These are phyloP conservation scores for Colletotrichum viniferum DNA, from an alignment of 2,329 filamentous ascomycete species.

Conservation along the genomic window DNA sequence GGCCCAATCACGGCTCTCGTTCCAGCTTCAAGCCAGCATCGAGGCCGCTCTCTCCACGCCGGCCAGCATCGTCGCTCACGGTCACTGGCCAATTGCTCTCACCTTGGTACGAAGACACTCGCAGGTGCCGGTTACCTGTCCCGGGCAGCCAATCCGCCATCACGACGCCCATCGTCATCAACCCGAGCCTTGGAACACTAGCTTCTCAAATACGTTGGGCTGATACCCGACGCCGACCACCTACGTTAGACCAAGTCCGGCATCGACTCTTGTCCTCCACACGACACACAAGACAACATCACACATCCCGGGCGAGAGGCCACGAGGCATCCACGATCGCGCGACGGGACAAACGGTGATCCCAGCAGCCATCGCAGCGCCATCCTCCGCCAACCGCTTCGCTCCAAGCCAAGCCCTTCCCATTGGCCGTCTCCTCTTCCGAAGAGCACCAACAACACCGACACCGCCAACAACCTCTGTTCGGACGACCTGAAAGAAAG, in stretches of 20 bases:
- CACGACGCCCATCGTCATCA: neutral
- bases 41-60: neutral
- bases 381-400: constrained; percentile 7
- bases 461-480: neutral
- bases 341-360: constrained; percentile 15
- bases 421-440: neutral
- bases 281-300: neutral
- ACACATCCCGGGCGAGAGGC: constrained; percentile 14
- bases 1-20: constrained; percentile 7
- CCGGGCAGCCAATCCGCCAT: constrained; percentile 8
- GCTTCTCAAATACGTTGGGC: neutral
- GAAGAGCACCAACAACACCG: neutral
- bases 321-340: constrained; percentile 20
- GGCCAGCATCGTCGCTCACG: neutral
- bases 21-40: neutral
- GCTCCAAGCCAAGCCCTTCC: neutral
- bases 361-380: neutral
- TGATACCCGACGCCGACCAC: constrained; percentile 5
- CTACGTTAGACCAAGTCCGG: neutral
- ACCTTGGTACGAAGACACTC: neutral
- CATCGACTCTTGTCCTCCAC: neutral
- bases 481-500: neutral
- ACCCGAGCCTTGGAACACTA: neutral
- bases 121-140: constrained; percentile 4
- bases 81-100: constrained; percentile 7